Evolutionary conservation across 148 eudicot species (phyloP), one percentile per base, ranked within the genome.

Genomic region (Rhododendron kiyosumense): DNA sequence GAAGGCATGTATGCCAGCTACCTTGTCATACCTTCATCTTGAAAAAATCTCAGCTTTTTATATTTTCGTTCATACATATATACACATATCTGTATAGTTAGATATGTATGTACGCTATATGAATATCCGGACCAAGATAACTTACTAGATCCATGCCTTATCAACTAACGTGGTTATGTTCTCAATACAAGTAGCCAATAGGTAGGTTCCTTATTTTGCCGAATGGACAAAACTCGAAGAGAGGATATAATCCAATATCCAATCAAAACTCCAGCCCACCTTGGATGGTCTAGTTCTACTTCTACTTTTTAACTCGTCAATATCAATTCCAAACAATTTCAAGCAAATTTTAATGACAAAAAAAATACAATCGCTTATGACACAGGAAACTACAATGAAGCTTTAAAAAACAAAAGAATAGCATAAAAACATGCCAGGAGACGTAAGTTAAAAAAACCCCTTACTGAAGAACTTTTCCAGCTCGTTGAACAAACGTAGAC

Each of bases 401-500:
- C 22, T 67, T 46, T 28, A 49, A 32, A 36, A 76, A 48, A 48
- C 9, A 43, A 79, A 38, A 41, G 67, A 30, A 71, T 0, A 83
- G 26, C 79, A 51, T 5, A 48, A 2, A 18, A 71, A 52, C 17
- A 75, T 30, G 36, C 24, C n/a, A 46, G 38, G 54, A 74, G 3
- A 26, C 18, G 73, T n/a, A 43, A 22, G 81, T 45, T 28, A 71
- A 75, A 54, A 41, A 24, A 65, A 65, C n/a, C 57, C 78, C 89
- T 81, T 86, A 93, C 96, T 83, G 86, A 32, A 93, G 90, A 41
- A 57, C 88, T 89, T 89, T 90, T 76, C 96, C 96, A 85, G 94
- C 96, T 90, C 96, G 92, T 57, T 91, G 92, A 85, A 93, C 88
- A 94, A 93, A 90, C 12, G 91, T 91, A 59, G 94, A 91, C 52